These are phyloP conservation scores for Spongospora subterranea DNA, from an alignment of 208 protist species.

Conservation along the genomic window DNA sequence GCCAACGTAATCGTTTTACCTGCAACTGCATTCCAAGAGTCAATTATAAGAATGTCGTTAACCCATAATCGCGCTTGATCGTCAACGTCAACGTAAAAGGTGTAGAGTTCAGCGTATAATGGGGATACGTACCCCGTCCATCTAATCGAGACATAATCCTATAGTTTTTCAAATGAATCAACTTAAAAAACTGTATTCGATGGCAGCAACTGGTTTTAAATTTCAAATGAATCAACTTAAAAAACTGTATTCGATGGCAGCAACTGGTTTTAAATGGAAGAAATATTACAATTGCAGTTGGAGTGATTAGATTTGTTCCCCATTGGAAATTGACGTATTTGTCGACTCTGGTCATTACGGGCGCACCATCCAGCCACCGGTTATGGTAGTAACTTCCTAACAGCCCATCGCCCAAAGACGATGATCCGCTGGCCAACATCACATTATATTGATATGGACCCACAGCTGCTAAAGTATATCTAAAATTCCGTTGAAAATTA, in stretches of 20 bases:
- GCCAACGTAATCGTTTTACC: background rate
- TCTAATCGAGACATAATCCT: slow-evolving; percentile 52
- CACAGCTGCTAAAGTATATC: slow-evolving; percentile 11
- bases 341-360: background rate
- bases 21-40: slow-evolving; percentile 54
- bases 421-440: slow-evolving; percentile 18
- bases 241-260: background rate
- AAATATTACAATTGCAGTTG: slow-evolving; percentile 14
- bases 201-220: background rate
- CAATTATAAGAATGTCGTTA: slow-evolving; percentile 67
- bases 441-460: slow-evolving; percentile 31
- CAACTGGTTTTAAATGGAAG: background rate
- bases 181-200: background rate
- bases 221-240: too few relatives aligned
- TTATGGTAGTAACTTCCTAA: slow-evolving; percentile 51
- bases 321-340: slow-evolving; percentile 53
- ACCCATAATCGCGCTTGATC: slow-evolving; percentile 64
- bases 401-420: slow-evolving; percentile 33
- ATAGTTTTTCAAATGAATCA: background rate
- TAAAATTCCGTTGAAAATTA: too few relatives aligned
- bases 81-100: slow-evolving; percentile 43
- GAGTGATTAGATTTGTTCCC: slow-evolving; percentile 46
- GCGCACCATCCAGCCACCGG: slow-evolving; percentile 8
- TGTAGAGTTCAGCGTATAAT: slow-evolving; percentile 34
- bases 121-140: slow-evolving; percentile 46